Percentiles rank a stretch among this genome's conserved stretches.
Evolutionary conservation across 306 rosid genomes (phyloP).

Genomic region (cucumber (Cucumis sativus)): DNA sequence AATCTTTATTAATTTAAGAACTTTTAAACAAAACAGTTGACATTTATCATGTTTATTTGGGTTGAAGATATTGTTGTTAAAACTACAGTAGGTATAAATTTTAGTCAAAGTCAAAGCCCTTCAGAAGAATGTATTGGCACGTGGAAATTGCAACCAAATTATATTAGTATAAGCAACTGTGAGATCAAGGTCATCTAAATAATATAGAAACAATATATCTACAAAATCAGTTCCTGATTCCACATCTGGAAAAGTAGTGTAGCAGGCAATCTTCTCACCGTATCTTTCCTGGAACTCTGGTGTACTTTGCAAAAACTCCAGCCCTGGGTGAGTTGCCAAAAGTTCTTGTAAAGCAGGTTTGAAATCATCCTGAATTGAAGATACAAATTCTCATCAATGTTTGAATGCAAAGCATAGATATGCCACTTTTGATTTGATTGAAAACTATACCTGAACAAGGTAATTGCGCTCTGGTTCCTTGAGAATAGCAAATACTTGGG

Average conservation of each 20-base stretch:
- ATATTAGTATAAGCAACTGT: not conserved
- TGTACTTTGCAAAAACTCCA: constrained; percentile 58
- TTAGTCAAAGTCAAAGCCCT: not conserved
- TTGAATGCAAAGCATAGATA: not conserved
- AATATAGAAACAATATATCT: not conserved
- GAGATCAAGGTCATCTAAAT: not conserved
- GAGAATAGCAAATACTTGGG: constrained; percentile 44
- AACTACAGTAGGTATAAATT: not conserved
- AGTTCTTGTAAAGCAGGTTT: constrained; percentile 55
- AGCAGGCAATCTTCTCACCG: constrained; percentile 23
- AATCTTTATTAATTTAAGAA: not conserved
- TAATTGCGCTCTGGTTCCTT: constrained; percentile 42
- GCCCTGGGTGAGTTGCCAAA: constrained; percentile 53
- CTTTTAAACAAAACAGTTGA: not conserved
- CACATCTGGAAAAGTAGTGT: not conserved
- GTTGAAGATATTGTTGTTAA: not conserved
- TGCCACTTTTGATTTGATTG: not conserved
- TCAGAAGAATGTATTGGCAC: not conserved
- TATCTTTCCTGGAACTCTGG: constrained; percentile 81
- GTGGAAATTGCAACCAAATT: not conserved
- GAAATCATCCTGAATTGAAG: constrained; percentile 50
- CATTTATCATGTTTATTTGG: not conserved
- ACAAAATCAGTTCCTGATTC: not conserved
- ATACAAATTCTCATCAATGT: not conserved
- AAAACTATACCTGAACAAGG: constrained; percentile 54